Conservation (phyloP, 208 protist species). For the Porcisia deanei region DNA sequence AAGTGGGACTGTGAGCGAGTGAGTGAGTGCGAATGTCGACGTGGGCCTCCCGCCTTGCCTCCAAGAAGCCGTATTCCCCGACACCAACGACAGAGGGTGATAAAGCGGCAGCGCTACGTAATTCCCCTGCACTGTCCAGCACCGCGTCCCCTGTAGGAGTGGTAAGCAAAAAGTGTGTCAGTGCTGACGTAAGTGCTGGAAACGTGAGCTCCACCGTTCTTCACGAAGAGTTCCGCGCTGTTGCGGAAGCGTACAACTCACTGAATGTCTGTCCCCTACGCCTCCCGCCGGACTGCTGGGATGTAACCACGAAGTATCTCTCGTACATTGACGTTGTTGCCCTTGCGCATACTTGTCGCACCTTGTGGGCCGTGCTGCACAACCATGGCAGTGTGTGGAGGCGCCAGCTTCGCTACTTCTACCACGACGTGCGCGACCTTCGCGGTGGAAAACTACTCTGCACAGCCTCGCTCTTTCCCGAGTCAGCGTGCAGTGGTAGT, state of each 20-base stretch:
- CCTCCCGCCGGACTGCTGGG: conserved; percentile 50
- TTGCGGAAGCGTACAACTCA: conserved; percentile 33
- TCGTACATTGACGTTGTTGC: conserved; percentile 47
- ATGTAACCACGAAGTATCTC: conserved; percentile 41
- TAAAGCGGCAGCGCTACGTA: background rate
- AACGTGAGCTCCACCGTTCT: background rate
- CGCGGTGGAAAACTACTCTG: conserved; percentile 53
- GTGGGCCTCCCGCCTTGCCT: conserved; percentile 38
- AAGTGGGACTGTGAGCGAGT: background rate
- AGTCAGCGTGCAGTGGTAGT: conserved; percentile 2
- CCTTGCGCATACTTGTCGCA: conserved; percentile 52
- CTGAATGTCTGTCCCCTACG: conserved; percentile 29
- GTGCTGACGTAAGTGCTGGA: background rate
- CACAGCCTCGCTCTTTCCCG: conserved; percentile 38
- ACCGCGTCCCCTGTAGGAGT: background rate
- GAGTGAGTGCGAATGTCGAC: conserved; percentile 23
- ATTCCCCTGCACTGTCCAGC: background rate
- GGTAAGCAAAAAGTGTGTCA: background rate
- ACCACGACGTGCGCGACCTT: conserved; percentile 51
- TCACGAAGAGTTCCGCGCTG: conserved; percentile 31
- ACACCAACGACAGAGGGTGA: background rate
- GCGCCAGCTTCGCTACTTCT: conserved; percentile 65
- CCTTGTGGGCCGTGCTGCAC: conserved; percentile 44
- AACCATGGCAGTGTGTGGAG: conserved; percentile 67
- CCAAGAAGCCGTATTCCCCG: conserved; percentile 14